Evolutionary conservation across 805 yeast genomes (phyloP).

Genomic region (Pichia nanzhaoensis): DNA sequence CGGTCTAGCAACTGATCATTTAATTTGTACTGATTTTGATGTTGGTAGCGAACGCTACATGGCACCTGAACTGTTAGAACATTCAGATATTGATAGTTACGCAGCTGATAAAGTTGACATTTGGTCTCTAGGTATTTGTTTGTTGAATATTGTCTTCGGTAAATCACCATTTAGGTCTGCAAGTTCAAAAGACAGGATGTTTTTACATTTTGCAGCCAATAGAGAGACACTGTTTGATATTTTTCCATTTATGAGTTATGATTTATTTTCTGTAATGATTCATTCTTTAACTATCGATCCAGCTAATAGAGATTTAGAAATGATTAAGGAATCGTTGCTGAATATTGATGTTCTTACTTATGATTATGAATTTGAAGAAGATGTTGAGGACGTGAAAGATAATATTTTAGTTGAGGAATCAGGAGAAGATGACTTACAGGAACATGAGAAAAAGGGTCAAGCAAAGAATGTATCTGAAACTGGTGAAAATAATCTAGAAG

Average conservation of each 20-base stretch:
- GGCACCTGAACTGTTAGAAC: conserved; percentile 89
- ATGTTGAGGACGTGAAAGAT: conserved; percentile 11
- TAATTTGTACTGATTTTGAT: conserved; percentile 63
- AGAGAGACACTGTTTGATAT: conserved; percentile 89
- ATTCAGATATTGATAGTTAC: conserved; percentile 45
- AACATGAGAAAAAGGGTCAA: background rate
- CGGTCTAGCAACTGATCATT: conserved; percentile 50
- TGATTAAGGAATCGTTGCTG: conserved; percentile 54
- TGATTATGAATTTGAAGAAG: conserved; percentile 59
- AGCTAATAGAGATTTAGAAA: conserved; percentile 60
- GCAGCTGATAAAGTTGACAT: conserved; percentile 78
- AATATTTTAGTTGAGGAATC: conserved; percentile 3
- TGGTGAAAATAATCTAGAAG: background rate
- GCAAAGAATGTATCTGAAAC: background rate
- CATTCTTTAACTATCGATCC: conserved; percentile 81
- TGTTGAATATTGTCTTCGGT: conserved; percentile 79
- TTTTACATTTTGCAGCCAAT: conserved; percentile 77
- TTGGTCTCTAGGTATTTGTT: conserved; percentile 84
- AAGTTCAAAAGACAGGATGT: conserved; percentile 66
- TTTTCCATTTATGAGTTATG: conserved; percentile 82
- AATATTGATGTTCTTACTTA: conserved; percentile 66
- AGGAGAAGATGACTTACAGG: background rate
- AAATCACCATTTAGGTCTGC: conserved; percentile 84
- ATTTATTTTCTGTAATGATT: conserved; percentile 77
- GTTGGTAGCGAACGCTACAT: conserved; percentile 87